A percentile compares a stretch with the other conserved stretches of the same genome.
phyloP scores from a whole-genome alignment of 192 early-diverging fungal genomes.

The Mortierella hygrophila region DNA sequence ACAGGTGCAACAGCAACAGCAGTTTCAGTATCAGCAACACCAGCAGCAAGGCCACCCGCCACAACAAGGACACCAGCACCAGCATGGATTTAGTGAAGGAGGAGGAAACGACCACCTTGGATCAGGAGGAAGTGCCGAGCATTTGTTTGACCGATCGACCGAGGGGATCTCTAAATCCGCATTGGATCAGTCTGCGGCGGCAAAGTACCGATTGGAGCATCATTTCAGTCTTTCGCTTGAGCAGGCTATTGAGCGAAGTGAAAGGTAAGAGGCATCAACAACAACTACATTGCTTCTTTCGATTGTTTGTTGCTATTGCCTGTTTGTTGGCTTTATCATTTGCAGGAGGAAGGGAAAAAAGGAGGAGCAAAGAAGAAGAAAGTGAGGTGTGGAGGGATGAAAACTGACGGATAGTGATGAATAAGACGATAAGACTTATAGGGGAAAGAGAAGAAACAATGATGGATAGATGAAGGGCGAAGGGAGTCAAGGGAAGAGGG shows the following conservation, averaged over 20 bases:
- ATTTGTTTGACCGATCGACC: constrained; percentile 74
- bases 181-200: constrained; percentile 88
- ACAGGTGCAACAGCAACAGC: constrained; percentile 9
- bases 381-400: not conserved
- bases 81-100: not conserved
- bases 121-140: constrained; percentile 49
- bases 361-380: not conserved
- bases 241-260: constrained; percentile 89
- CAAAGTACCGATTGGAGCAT: constrained; percentile 92
- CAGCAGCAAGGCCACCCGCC: not conserved
- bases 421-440: not conserved
- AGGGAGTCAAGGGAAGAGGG: not conserved
- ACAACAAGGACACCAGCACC: not conserved
- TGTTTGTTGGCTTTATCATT: not conserved
- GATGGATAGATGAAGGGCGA: not conserved
- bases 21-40: constrained; percentile 16
- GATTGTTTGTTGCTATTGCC: not conserved
- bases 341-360: not conserved
- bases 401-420: not conserved
- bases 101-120: constrained; percentile 3
- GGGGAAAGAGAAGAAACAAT: not conserved
- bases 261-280: constrained; percentile 59
- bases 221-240: constrained; percentile 92
- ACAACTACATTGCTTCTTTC: not conserved
- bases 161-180: constrained; percentile 83